Base-by-base conservation (phyloP, 2,329 filamentous ascomycete genomes). In the Penicillium capsulatum region DNA sequence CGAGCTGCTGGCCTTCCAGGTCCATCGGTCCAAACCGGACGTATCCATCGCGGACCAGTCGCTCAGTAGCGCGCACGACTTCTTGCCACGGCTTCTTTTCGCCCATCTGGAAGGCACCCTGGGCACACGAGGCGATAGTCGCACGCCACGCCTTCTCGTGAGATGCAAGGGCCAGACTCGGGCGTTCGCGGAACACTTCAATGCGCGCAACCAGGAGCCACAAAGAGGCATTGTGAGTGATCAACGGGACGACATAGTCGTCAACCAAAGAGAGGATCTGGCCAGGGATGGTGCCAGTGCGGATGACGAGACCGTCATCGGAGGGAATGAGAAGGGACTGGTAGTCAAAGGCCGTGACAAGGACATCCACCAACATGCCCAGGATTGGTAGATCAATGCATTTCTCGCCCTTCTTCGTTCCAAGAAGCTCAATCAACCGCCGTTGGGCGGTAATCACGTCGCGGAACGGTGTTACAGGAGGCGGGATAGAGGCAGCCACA, bases 131-230 rank as follows among this genome's bases (percentile, higher is more conserved):
- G 58, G 17, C 79, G 71, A 51, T 77, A 67, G 35, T 74, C 0
- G 84, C 80, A 2, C 92, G 78, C 90, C 91, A 98, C 0, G 84
- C 87, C 59, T 91, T 90, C 67, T 97, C 92, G 19, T 90, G 80
- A 1, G 86, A 87, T 4, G 89, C 84, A 1, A 97, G 73, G 3
- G 90, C 86, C 2, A 81, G 81, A 0, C 70, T 67, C 1, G 83
- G 85, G 37, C 86, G 83, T 2, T 77, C 68, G 6, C 81, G 77
- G 80, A 88, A 96, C 10, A 83, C 72, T 3, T 86, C 80, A 11
- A 94, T 71, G 4, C 81, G 79, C 0, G 82, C 76, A 0, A 94
- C 73, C 0, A 94, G 68, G 2, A 76, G 73, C 88, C 90, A 97
- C 1, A 95, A 77, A 17, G 81, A 77, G 0, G 83, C 77, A 2